A percentile compares a stretch with the other conserved stretches of the same genome.
Evolutionary conservation across 2,329 filamentous ascomycete species (phyloP).

Genomic region (Sordariomycetes sp.): DNA sequence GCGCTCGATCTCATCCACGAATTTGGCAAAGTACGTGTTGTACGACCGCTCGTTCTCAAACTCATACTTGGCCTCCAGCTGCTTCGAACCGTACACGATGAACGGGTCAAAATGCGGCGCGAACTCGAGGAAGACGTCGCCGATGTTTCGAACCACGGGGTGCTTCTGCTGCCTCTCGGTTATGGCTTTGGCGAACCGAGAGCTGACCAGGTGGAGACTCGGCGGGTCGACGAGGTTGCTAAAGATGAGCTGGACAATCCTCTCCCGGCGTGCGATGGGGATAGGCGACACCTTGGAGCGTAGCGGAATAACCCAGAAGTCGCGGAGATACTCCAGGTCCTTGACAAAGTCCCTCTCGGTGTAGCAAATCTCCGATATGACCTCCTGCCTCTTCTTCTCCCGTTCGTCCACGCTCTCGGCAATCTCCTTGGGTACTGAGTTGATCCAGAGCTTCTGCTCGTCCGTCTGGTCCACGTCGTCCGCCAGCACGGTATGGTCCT

Average conservation of each 20-base stretch:
- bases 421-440: constrained; percentile 90
- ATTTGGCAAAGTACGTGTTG: constrained; percentile 77
- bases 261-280: constrained; percentile 75
- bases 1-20: constrained; percentile 92
- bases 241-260: constrained; percentile 89
- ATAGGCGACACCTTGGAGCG: constrained; percentile 77
- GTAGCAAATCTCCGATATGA: constrained; percentile 98
- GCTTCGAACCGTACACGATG: constrained; percentile 90
- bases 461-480: constrained; percentile 77
- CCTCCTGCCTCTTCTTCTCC: constrained; percentile 95
- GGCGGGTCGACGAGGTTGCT: constrained; percentile 82
- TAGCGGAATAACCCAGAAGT: constrained; percentile 96
- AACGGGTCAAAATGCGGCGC: constrained; percentile 92
- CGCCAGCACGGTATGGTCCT: constrained; percentile 50
- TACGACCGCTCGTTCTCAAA: constrained; percentile 91
- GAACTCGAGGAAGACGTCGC: constrained; percentile 88
- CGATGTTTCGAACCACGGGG: constrained; percentile 79
- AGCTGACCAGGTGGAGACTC: constrained; percentile 81
- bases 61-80: constrained; percentile 93
- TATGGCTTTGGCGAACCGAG: constrained; percentile 74
- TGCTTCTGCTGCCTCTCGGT: constrained; percentile 85
- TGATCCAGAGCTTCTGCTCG: constrained; percentile 98
- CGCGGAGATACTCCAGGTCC: constrained; percentile 90
- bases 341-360: constrained; percentile 98
- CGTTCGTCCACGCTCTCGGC: constrained; percentile 80